phyloP scores from a whole-genome alignment of 164 flowering plant species.

The Taxillus chinensis region DNA sequence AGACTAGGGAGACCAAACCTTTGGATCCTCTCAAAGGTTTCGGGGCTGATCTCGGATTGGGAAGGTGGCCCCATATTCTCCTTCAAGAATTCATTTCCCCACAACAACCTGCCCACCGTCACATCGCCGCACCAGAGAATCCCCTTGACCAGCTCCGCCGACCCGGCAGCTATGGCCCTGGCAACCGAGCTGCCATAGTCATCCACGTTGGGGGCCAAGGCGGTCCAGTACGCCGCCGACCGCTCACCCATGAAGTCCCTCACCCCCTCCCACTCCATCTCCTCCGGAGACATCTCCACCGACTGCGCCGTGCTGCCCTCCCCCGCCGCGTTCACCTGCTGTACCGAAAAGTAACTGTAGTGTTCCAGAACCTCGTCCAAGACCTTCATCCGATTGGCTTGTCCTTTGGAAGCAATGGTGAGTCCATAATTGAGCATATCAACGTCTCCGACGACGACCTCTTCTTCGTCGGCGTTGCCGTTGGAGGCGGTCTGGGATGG shows the following conservation, averaged over 20 bases:
- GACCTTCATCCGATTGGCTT: conserved; percentile 37
- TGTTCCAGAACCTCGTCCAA: conserved; percentile 54
- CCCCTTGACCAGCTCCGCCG: conserved; percentile 74
- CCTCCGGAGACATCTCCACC: conserved; percentile 44
- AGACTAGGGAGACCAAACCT: conserved; percentile 30
- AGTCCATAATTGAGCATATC: conserved; percentile 61
- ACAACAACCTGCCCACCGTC: conserved; percentile 71
- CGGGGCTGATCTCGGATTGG: conserved; percentile 38
- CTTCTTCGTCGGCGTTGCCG: conserved; percentile 12
- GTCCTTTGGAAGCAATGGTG: conserved; percentile 76
- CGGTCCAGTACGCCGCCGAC: conserved; percentile 83
- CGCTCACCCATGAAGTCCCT: conserved; percentile 54
- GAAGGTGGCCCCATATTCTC: conserved; percentile 35
- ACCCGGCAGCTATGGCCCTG: conserved; percentile 63
- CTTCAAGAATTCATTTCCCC: conserved; percentile 69
- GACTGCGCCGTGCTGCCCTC: conserved; percentile 16
- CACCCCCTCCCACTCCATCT: conserved; percentile 35
- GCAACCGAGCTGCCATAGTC: conserved; percentile 67
- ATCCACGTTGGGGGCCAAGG: conserved; percentile 93
- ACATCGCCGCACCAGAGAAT: conserved; percentile 96
- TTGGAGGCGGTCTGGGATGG: conserved; percentile 26
- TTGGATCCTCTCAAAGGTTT: conserved; percentile 51
- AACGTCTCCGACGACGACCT: conserved; percentile 13
- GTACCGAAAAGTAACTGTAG: conserved; percentile 55
- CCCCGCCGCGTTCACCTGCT: conserved; percentile 41